phyloP scores from a whole-genome alignment of 345 rosid genomes.

The Iberis pinnata region DNA sequence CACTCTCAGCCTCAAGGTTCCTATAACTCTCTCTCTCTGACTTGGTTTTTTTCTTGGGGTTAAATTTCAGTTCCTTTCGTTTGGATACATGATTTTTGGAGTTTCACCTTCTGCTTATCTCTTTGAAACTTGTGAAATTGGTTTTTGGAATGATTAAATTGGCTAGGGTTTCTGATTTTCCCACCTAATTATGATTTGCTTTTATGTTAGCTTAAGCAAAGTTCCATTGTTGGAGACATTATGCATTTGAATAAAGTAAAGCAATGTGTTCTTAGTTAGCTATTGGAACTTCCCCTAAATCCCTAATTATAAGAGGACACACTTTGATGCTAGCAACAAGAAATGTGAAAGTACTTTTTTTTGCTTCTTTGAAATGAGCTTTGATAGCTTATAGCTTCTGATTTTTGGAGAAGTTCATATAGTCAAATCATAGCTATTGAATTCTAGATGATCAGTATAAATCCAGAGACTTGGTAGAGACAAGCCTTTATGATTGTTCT shows the following conservation, averaged over 20 bases:
- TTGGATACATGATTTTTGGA: background rate
- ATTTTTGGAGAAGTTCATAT: background rate
- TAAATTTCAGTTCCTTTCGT: background rate
- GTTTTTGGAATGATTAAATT: conserved; percentile 7
- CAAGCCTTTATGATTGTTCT: background rate
- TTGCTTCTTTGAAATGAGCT: conserved; percentile 1
- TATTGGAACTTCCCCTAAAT: background rate
- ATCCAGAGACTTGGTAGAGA: too few relatives aligned
- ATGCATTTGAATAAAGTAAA: background rate
- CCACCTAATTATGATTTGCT: background rate
- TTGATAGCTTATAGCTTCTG: conserved; percentile 3
- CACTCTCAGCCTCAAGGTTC: conserved; percentile 60
- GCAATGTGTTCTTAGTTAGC: background rate
- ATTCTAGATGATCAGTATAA: background rate
- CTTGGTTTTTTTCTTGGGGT: background rate
- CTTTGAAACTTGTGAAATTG: background rate
- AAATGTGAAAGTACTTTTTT: background rate
- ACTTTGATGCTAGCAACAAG: conserved; percentile 2
- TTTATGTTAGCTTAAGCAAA: too few relatives aligned
- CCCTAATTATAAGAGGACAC: background rate
- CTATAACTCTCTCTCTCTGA: background rate
- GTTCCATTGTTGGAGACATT: background rate
- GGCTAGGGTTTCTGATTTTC: conserved; percentile 10
- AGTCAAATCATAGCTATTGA: background rate
- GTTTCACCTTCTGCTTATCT: background rate